Base-by-base conservation (phyloP, 2,329 filamentous ascomycete species). In the Elsinoe necatrix region DNA sequence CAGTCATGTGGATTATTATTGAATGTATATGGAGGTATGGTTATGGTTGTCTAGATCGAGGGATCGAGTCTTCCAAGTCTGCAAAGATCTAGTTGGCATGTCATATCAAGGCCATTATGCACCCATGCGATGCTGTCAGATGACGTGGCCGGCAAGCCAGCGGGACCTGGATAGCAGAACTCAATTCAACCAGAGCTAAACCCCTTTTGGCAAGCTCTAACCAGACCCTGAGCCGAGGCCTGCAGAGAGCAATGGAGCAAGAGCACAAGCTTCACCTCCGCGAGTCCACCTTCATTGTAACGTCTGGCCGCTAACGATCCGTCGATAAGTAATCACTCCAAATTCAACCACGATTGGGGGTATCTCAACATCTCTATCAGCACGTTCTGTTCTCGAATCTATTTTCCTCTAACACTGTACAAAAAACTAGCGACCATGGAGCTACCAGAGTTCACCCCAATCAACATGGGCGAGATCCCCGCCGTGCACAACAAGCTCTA, bases 381-480 rank as follows among this genome's bases (percentile, higher is more conserved):
- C 27, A 29, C 9, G 4, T 29, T 29, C 25, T 31, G 12, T 23
- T 52, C 21, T 18, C 21, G 16, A 23, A 29, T 20, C 43, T 48
- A 6, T 48, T 29, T 25, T 21, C 16, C 14, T 3, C 41, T n/a
- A 48, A 12, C 4, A 48, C 8, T 48, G 7, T 21, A 27, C 20
- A 4, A 27, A 16, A 3, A 48, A 7, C 48, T n/a, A n/a, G 48
- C 31, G 9, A 52, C 14, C 16, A 52, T 56, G 39, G 64, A 67
- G 52, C 56, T 68, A 3, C 64, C 66, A 7, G 57, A 63, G 25
- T 67, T 70, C 52, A 63, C 64, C 9, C 71, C 75, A 55, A 91
- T 87, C 1, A 69, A 84, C 1, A 68, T 88, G 47, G 83, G 87
- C 57, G 75, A 79, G 41, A 89, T 95, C 68, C 72, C 82, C 12